Conservation (phyloP, 495 filamentous ascomycete genomes). For the Penicillium samsonianum region DNA sequence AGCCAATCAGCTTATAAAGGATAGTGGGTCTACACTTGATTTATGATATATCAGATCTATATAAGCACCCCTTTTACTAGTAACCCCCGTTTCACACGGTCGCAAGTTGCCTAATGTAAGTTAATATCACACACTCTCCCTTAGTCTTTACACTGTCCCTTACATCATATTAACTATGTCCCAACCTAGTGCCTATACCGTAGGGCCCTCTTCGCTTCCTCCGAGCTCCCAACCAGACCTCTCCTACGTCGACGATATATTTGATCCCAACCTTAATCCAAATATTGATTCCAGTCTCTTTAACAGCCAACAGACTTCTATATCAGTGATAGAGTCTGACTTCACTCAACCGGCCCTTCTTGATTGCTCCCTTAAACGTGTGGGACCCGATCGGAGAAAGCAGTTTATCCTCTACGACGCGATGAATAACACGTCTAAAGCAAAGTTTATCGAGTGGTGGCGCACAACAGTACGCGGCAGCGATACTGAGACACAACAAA, state of each 20-base stretch:
- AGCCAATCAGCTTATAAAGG: not conserved
- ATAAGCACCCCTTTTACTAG: not conserved
- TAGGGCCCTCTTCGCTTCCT: not conserved
- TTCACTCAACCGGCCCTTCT: not conserved
- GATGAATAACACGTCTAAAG: constrained; percentile 1
- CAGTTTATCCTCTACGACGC: not conserved
- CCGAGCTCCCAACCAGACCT: not conserved
- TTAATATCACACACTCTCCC: not conserved
- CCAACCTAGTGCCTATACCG: not conserved
- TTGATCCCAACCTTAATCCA: too few species aligned
- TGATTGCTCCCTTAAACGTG: not conserved
- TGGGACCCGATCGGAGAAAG: not conserved
- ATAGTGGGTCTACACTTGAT: not conserved
- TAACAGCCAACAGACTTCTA: not conserved
- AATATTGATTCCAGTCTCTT: constrained; percentile 1
- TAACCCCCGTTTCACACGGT: not conserved
- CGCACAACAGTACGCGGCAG: too few species aligned
- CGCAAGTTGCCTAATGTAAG: not conserved
- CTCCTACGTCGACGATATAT: not conserved
- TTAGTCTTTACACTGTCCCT: not conserved
- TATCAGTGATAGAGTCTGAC: not conserved
- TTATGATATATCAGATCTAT: constrained; percentile 2
- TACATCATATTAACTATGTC: not conserved
- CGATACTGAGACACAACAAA: too few species aligned
- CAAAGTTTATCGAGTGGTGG: constrained; percentile 3